Evolutionary conservation across 139 green algal genomes (phyloP), one percentile per base, ranked within the genome.

Genomic region (Chlorella sp.): DNA sequence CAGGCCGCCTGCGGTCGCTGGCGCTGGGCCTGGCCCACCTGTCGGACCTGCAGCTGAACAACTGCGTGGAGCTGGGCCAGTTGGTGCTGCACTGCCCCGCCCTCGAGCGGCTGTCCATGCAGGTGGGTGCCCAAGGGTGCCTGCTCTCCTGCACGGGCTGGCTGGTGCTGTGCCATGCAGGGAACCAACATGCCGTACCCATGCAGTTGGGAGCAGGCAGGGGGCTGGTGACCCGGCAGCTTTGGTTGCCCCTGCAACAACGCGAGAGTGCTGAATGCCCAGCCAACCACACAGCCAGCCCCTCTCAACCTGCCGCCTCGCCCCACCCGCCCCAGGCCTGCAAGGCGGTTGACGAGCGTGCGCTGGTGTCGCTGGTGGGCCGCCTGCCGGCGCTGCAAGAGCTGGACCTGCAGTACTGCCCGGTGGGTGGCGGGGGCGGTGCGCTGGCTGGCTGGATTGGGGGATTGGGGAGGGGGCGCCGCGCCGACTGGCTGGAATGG

Each of bases 71-170:
- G 38, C 89, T 95, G 81, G 58, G 51, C 19, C 28, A 73, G 40
- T 88, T 95, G 76, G 88, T 90, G 85, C 84, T 95, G 82, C 84
- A 84, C 65, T 93, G 89, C 76, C 92, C 92, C 5, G 17, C 30
- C 5, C 90, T 95, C 80, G 56, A 40, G 41, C 70, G 81, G 26
- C 56, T 86, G 13, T 64, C 70, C 3, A 11, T 81, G 34, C 81
- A 85, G 69, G 69, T 43, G 11, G 9, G 64, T 17, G 28, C 17
- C 22, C 9, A 11, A 20, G 26, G 8, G 73, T 26, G 73, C 2
- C n/a, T n/a, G n/a, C n/a, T n/a, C n/a, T n/a, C n/a, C n/a, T n/a
- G n/a, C n/a, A n/a, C n/a, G 28, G 41, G 72, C 24, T 40, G 43
- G 26, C 43, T 11, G 46, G 16, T 43, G 68, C 36, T 74, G 2